These are phyloP conservation scores for Gaeumannomyces tritici DNA, from an alignment of 2,329 filamentous ascomycete genomes.

Conservation along the genomic window DNA sequence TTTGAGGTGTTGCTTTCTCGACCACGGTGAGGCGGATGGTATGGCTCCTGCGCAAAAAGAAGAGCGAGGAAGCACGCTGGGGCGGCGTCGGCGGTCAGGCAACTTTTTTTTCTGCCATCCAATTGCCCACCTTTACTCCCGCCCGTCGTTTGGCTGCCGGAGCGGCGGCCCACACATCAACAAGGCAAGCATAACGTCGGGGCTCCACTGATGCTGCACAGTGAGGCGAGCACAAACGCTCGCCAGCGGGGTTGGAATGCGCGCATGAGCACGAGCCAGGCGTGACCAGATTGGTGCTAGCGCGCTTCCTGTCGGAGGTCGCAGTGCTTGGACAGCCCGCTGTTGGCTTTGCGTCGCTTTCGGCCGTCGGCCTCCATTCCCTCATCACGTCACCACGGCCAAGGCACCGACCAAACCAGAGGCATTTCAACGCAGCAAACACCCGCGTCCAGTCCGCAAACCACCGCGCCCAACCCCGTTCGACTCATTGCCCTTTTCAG, in stretches of 20 bases:
- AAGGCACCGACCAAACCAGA: background rate
- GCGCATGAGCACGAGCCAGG: background rate
- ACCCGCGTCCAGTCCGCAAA: background rate
- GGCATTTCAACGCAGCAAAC: background rate
- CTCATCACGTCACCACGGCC: background rate
- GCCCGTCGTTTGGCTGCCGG: background rate
- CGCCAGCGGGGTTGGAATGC: background rate
- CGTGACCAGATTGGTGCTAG: background rate
- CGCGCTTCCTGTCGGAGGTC: background rate
- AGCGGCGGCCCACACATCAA: background rate
- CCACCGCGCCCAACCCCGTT: background rate
- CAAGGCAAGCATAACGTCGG: background rate
- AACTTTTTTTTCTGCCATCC: slow-evolving; percentile 3
- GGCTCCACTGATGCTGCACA: background rate
- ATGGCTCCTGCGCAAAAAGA: background rate
- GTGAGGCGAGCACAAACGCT: background rate
- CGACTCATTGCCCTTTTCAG: background rate
- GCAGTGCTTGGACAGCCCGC: background rate
- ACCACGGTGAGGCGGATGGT: too few species aligned
- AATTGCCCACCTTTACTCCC: background rate
- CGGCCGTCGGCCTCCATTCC: background rate
- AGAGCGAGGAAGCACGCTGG: background rate
- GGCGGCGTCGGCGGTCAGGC: background rate
- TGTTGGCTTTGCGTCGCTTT: background rate
- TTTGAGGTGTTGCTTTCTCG: background rate